These are phyloP conservation scores for Poterioochromonas sp. DNA, from an alignment of 352 stramenopile species.

Conservation along the genomic window DNA sequence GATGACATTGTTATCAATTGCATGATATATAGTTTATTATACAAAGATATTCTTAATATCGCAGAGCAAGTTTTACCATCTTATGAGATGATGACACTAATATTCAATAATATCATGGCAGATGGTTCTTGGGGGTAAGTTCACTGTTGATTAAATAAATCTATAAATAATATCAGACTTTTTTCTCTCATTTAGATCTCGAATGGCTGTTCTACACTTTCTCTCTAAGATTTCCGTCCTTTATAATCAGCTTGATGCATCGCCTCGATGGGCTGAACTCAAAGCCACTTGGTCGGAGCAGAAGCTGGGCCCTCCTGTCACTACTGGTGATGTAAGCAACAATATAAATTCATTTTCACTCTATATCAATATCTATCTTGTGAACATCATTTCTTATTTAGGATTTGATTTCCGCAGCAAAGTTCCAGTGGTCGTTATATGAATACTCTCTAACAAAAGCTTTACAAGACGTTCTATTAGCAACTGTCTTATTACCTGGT, in stretches of 20 bases:
- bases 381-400: no score
- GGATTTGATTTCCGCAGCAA: not conserved
- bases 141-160: not conserved
- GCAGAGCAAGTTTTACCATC: not conserved
- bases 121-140: no score
- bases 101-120: no score
- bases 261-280: slow-evolving; percentile 1
- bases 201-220: not conserved
- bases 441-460: not conserved
- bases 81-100: not conserved
- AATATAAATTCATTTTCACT: no score
- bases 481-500: slow-evolving; percentile 1
- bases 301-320: not conserved
- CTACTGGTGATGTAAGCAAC: no score
- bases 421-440: not conserved
- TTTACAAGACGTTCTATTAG: not conserved
- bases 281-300: not conserved
- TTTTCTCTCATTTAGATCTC: not conserved
- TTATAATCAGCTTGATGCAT: not conserved
- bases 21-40: not conserved
- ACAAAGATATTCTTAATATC: not conserved
- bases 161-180: not conserved
- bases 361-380: no score
- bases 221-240: not conserved
- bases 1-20: not conserved